Evolutionary conservation across 768 basidiomycete species (phyloP), one percentile per base, ranked within the genome.

Genomic region (Tulasnella sp.): DNA sequence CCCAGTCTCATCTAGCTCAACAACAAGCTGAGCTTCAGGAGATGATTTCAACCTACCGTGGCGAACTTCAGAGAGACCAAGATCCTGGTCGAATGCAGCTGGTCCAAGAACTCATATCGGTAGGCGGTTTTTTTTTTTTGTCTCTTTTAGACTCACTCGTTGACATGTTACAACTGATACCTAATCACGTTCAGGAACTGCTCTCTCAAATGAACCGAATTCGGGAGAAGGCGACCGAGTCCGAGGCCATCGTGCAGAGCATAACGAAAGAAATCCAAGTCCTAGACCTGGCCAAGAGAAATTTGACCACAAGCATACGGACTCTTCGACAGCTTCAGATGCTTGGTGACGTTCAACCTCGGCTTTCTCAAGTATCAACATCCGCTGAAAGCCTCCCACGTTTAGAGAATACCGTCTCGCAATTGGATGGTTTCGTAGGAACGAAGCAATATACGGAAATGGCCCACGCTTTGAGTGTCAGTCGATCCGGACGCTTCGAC

Each of bases 221-320:
- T 64, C 81, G 92, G 45, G 92, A 97, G 72, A 97, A 97, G 68
- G 92, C 94, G 0, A 88, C 91, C 0, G 96, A 99, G 68, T 92
- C 91, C 2, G 96, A 98, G 66, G 92, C 92, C 1, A 90, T 98
- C 49, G 96, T 98, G 24, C 79, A 87, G 54, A 83, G 90, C 65
- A 96, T 98, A 64, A 99, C 96, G 1, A 86, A 88, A 64, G 96
- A 99, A 70, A 98, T 99, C 49, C 93, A 97, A 69, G 80, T 86
- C 3, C 76, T 99, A 30, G 96, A 98, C 63, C 64, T 70, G 1
- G 76, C 74, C 5, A 76, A 77, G 70, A 69, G 62, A 51, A 64
- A 64, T 52, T 78, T 99, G 51, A 84, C 88, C 19, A 72, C 80
- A 24, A 89, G 87, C 65, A 92, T 98, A 81, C 93, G 87, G 4